Percentiles rank a stretch among this genome's conserved stretches.
Conservation (phyloP, 2,329 filamentous ascomycete species). For the Cercospora nicotianae region DNA sequence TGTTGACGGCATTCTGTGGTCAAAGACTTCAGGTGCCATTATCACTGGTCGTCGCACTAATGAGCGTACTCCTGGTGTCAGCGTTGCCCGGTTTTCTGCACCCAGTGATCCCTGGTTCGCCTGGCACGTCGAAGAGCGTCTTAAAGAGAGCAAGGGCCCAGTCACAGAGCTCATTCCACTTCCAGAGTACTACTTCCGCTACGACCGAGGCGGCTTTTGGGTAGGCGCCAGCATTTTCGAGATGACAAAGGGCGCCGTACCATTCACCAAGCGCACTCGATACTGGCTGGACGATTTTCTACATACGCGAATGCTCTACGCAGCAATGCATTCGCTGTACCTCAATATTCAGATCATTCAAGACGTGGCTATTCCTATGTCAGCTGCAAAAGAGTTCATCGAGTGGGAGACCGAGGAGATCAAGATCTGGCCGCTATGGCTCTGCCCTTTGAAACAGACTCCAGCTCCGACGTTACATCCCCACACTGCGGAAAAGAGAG, state of each 20-base stretch:
- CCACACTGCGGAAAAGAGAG: conserved; percentile 31
- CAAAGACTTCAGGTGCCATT: conserved; percentile 44
- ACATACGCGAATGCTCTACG: conserved; percentile 65
- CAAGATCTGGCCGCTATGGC: conserved; percentile 51
- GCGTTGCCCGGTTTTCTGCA: conserved; percentile 42
- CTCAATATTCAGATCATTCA: conserved; percentile 63
- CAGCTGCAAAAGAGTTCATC: conserved; percentile 47
- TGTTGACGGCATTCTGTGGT: conserved; percentile 54
- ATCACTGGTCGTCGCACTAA: conserved; percentile 48
- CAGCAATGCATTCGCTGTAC: conserved; percentile 62
- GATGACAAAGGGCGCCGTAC: conserved; percentile 58
- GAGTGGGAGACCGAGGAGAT: conserved; percentile 44
- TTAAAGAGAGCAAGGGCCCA: conserved; percentile 44
- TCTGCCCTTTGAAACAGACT: conserved; percentile 47
- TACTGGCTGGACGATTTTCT: conserved; percentile 63
- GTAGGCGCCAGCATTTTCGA: conserved; percentile 61
- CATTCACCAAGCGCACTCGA: conserved; percentile 65
- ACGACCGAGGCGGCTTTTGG: conserved; percentile 71
- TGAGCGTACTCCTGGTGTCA: conserved; percentile 11
- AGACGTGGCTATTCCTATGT: conserved; percentile 56
- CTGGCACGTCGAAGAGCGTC: conserved; percentile 44
- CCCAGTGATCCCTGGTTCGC: conserved; percentile 55
- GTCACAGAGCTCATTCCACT: conserved; percentile 59
- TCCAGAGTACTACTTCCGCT: conserved; percentile 69
- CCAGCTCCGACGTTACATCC: conserved; percentile 36